phyloP scores from a whole-genome alignment of 345 rosid genomes.

The Aethionema arabicum region DNA sequence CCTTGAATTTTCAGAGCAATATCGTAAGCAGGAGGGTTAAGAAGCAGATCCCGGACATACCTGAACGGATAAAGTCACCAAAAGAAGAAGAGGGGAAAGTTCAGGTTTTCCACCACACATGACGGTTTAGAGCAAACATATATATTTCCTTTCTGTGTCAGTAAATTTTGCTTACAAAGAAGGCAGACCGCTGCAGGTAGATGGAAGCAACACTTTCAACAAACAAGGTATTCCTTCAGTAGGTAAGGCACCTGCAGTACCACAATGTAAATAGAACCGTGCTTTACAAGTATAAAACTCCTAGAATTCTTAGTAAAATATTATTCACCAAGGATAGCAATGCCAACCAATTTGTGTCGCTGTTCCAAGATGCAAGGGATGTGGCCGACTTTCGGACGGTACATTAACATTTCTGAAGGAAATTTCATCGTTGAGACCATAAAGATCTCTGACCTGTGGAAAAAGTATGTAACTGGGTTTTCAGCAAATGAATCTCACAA shows the following conservation, averaged over 20 bases:
- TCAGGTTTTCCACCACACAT: constrained; percentile 19
- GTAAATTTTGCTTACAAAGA: constrained; percentile 54
- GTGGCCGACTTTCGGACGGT: constrained; percentile 76
- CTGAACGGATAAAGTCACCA: constrained; percentile 39
- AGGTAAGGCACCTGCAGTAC: constrained; percentile 70
- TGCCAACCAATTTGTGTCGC: constrained; percentile 93
- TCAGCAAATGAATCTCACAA: constrained; percentile 17
- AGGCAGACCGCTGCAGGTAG: constrained; percentile 78
- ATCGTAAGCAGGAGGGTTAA: constrained; percentile 92
- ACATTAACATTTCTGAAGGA: constrained; percentile 74
- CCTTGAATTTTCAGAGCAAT: constrained; percentile 90
- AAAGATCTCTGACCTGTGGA: constrained; percentile 84
- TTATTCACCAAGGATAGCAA: constrained; percentile 16
- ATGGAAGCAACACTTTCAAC: constrained; percentile 88
- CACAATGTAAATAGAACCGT: constrained; percentile 16
- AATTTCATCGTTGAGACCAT: constrained; percentile 77
- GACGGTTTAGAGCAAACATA: constrained; percentile 6
- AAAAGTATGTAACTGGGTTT: neutral
- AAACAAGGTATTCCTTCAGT: constrained; percentile 97
- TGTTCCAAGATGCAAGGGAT: constrained; percentile 80
- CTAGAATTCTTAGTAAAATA: neutral
- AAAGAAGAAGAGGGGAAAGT: constrained; percentile 11
- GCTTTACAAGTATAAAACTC: constrained; percentile 12
- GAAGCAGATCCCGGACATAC: constrained; percentile 87
- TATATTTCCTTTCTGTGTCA: constrained; percentile 11